phyloP scores from a whole-genome alignment of 192 early-diverging fungal species.

The Umbelopsis ramanniana region DNA sequence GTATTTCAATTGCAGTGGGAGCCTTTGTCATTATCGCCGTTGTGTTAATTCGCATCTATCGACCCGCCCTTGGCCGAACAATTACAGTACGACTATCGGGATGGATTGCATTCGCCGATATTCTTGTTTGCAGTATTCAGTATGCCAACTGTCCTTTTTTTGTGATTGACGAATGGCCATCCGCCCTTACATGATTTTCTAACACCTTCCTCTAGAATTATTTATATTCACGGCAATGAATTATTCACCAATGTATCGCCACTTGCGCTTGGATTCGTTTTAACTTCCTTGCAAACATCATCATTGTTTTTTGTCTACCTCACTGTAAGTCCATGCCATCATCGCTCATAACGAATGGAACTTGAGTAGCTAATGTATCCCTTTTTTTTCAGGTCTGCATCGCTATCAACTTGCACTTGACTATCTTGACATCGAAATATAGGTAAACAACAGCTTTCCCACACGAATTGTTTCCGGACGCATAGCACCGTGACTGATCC shows the following conservation, averaged over 20 bases:
- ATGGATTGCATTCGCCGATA: slow-evolving; percentile 23
- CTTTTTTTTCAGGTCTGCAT: slow-evolving; percentile 1
- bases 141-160: neutral
- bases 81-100: slow-evolving; percentile 15
- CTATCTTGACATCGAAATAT: slow-evolving; percentile 6
- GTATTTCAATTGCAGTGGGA: slow-evolving; percentile 14
- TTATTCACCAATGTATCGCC: slow-evolving; percentile 4
- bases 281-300: slow-evolving; percentile 7
- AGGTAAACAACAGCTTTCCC: neutral
- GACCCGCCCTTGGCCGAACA: slow-evolving; percentile 6
- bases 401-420: slow-evolving; percentile 22
- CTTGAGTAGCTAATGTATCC: too few relatives aligned
- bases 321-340: neutral
- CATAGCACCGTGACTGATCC: neutral
- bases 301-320: slow-evolving; percentile 23
- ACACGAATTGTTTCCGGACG: neutral
- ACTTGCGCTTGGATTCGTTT: slow-evolving; percentile 15
- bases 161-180: neutral
- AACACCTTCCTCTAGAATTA: neutral
- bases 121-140: slow-evolving; percentile 21
- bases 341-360: too few relatives aligned
- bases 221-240: slow-evolving; percentile 10
- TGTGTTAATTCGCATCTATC: slow-evolving; percentile 11
- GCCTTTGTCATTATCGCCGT: neutral
- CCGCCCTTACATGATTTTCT: neutral